These are phyloP conservation scores for Yamadazyma laniorum DNA, from an alignment of 805 yeast genomes.

Conservation along the genomic window DNA sequence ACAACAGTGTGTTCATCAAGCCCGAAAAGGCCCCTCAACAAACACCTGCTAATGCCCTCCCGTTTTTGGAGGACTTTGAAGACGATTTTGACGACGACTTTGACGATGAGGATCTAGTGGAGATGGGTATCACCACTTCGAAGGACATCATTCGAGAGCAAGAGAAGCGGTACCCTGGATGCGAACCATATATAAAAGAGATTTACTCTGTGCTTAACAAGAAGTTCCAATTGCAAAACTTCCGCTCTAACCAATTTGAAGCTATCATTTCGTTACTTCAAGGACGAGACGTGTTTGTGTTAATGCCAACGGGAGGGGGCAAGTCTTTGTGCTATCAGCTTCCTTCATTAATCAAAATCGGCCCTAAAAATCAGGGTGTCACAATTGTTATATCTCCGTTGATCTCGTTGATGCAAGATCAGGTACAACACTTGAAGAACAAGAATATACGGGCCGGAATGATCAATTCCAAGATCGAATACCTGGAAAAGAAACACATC, in stretches of 20 bases:
- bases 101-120: conserved; percentile 23
- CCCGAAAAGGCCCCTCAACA: neutral
- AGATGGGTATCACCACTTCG: conserved; percentile 18
- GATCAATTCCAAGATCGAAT: conserved; percentile 75
- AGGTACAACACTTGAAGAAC: conserved; percentile 73
- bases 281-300: conserved; percentile 86
- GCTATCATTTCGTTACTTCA: conserved; percentile 75
- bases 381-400: conserved; percentile 93
- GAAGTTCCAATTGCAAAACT: conserved; percentile 61
- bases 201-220: conserved; percentile 54
- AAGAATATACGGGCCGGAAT: conserved; percentile 78
- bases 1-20: neutral
- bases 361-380: conserved; percentile 79
- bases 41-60: neutral
- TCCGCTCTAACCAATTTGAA: conserved; percentile 81
- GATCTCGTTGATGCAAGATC: conserved; percentile 96
- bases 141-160: conserved; percentile 12
- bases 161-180: conserved; percentile 27
- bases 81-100: conserved; percentile 7
- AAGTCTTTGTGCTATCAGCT: conserved; percentile 93
- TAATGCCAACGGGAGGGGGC: conserved; percentile 99
- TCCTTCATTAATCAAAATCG: conserved; percentile 81
- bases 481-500: conserved; percentile 61
- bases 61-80: too few relatives aligned
- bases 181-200: conserved; percentile 66